phyloP scores from a whole-genome alignment of 306 rosid genomes.

The Acacia acuminata region DNA sequence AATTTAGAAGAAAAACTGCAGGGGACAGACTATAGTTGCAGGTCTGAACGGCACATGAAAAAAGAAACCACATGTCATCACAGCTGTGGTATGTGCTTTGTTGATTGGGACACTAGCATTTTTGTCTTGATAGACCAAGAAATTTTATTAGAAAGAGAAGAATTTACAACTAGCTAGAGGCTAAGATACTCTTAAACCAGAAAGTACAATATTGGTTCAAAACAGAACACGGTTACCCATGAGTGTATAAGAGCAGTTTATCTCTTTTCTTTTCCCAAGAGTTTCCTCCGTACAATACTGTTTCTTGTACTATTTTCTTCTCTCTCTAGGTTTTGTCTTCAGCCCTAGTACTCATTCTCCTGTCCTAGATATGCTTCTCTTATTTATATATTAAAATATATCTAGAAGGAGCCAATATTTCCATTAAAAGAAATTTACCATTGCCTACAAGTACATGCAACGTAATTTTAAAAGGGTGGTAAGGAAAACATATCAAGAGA shows the following conservation, averaged over 20 bases:
- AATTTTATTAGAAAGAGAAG: background rate
- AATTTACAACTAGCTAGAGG: background rate
- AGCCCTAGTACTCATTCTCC: background rate
- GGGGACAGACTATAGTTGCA: background rate
- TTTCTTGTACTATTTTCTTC: background rate
- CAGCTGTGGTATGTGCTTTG: background rate
- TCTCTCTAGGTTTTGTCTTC: background rate
- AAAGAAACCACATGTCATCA: background rate
- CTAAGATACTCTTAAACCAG: background rate
- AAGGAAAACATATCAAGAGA: background rate
- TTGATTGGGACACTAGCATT: background rate
- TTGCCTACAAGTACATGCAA: background rate
- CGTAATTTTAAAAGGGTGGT: conserved; percentile 1
- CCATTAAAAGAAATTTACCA: background rate
- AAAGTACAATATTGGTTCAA: background rate
- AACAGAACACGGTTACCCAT: background rate
- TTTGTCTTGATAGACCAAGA: background rate
- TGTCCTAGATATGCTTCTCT: conserved; percentile 1
- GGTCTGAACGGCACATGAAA: background rate
- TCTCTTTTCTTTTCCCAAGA: background rate
- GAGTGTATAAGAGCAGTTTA: background rate
- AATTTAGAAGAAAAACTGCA: background rate
- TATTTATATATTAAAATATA: conserved; percentile 3
- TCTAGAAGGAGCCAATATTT: background rate
- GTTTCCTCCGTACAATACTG: background rate